A percentile compares a stretch with the other conserved stretches of the same genome.
Conservation (phyloP, 2,329 filamentous ascomycete species). For the Aspergillus sp. region DNA sequence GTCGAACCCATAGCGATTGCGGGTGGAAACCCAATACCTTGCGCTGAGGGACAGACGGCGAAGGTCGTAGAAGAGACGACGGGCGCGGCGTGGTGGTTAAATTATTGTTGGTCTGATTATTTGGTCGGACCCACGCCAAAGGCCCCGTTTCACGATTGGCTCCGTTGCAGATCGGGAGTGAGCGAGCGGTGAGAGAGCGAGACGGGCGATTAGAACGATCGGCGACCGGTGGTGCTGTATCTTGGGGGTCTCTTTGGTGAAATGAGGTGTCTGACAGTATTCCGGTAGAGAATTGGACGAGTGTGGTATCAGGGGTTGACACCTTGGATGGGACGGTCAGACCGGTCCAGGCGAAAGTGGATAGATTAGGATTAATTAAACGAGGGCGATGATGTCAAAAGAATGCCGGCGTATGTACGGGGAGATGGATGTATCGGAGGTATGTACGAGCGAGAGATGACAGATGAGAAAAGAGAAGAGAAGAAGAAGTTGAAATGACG, state of each 20-base stretch:
- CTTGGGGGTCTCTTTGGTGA: no score
- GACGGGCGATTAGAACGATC: no score
- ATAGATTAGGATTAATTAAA: neutral
- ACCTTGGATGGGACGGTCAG: neutral
- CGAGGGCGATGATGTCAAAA: neutral
- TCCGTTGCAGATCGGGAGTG: constrained; percentile 20
- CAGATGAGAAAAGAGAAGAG: neutral
- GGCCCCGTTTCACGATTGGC: constrained; percentile 19
- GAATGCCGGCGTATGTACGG: neutral
- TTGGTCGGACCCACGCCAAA: constrained; percentile 22
- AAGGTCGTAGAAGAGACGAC: neutral
- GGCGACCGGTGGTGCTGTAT: no score
- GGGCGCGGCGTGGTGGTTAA: constrained; percentile 13
- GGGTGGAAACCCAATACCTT: constrained; percentile 12
- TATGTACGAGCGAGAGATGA: neutral
- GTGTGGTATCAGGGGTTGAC: neutral
- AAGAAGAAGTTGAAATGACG: neutral
- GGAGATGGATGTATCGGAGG: neutral
- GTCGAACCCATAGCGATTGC: constrained; percentile 48
- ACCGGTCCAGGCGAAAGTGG: neutral
- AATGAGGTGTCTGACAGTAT: no score
- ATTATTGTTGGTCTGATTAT: constrained; percentile 11
- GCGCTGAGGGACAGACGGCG: constrained; percentile 9
- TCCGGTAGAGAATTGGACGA: neutral
- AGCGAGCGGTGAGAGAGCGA: neutral